Evolutionary conservation across 306 rosid genomes (phyloP), one percentile per base, ranked within the genome.

Genomic region (Nissolia schottii): DNA sequence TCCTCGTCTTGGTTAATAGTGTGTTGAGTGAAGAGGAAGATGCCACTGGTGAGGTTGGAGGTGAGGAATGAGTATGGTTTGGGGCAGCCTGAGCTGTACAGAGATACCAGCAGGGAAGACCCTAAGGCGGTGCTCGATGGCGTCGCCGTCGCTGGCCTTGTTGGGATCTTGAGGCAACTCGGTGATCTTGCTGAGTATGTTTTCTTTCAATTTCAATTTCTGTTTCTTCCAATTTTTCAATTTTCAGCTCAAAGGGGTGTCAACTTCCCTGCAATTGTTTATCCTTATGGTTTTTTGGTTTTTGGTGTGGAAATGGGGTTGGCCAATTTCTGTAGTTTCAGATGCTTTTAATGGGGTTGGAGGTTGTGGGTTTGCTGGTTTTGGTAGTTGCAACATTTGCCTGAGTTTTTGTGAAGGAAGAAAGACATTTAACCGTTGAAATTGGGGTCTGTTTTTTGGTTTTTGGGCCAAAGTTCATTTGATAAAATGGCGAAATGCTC

Each of bases 121-220:
- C 96, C 99, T 76, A 94, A 94, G 70, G 96, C 97, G 3, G 92
- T 94, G 34, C 82, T 94, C 9, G 96, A 94, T 48, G 95, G 90
- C 20, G 90, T 87, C 2, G 91, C 96, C 68, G 99, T 94, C 25
- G 87, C 95, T 78, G 99, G 97, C 70, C 96, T 94, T 50, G 96
- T 94, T 40, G 99, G 99, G 95, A 89, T 91, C 96, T 85, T 91
- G 87, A 83, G 96, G 62, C 99, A 94, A 46, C 89, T 94, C 40
- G 99, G 99, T 62, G 99, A 94, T 86, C 99, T 94, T 78, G 96
- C 96, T 53, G 97, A 94, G 99, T 94, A 91, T 46, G 95, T 70
- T 13, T 73, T 73, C 67, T 55, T 64, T 84, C 3, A 22, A 64
- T 55, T 50, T 83, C 1, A 4, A 35, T 23, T 43, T 48, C 11